Base-by-base conservation (phyloP, 176 grass and related monocot species). In the Secale cereale region DNA sequence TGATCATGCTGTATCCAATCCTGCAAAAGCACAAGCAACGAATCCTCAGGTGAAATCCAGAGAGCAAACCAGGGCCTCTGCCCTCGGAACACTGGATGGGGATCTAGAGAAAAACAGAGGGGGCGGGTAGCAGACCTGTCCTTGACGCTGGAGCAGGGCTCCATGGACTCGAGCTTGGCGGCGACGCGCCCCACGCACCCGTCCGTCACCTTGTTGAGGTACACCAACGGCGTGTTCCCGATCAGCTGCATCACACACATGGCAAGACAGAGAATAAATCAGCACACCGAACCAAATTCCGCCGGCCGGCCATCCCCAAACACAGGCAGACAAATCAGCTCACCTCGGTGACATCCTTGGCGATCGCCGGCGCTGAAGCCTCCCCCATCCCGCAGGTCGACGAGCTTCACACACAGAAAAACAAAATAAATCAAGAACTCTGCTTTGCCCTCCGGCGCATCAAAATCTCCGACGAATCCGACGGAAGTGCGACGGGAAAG, bases 81-180 rank as follows among this genome's bases (percentile, higher is more conserved):
- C 1, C 46, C 14, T 16, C 11, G 60, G 16, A 14, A 11, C 74
- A 78, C n/a, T 68, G 10, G n/a, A 57, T 40, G 50, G 50, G 50
- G 50, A 54, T 54, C 50, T 6, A 52, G 17, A 39, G 5, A 0
- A 16, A 10, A 41, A 41, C 39, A 41, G 39, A 32, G 20, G 14
- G 15, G 7, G 0, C 35, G 4, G 30, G 11, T 15, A 0, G 22
- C 14, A 4, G 8, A 97, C 90, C 95, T 97, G 43, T 98, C 97
- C 84, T 98, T 98, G 83, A 98, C 91, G 83, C 97, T 98, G 83
- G 93, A 98, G 84, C 97, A 98, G 15, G 93, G 97, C 81, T 98
- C 97, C 97, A 98, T 98, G 80, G 82, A 87, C 88, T 95, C 97
- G 74, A 96, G 78, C 85, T 98, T 98, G 45, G 97, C 97, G 23